These are phyloP conservation scores for Globisporangium alternatum DNA, from an alignment of 352 stramenopile species.

Conservation along the genomic window DNA sequence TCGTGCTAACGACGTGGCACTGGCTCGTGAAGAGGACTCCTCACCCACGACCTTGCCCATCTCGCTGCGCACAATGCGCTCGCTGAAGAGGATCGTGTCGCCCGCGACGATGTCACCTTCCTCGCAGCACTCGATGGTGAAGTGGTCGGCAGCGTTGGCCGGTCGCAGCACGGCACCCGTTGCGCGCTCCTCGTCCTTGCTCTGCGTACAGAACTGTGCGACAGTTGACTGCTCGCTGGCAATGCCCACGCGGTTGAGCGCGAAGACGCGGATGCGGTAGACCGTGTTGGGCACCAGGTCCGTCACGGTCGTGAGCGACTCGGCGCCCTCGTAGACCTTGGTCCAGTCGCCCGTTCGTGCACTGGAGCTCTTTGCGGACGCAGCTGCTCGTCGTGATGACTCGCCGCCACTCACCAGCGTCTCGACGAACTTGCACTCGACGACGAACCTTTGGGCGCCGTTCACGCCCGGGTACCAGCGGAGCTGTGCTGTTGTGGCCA, in stretches of 20 bases:
- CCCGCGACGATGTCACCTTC: conserved; percentile 81
- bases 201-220: conserved; percentile 77
- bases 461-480: conserved; percentile 81
- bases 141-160: conserved; percentile 53
- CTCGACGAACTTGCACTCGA: conserved; percentile 80
- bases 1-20: conserved; percentile 12
- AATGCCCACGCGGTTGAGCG: conserved; percentile 63
- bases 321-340: conserved; percentile 75
- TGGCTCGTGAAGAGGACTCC: conserved; percentile 10
- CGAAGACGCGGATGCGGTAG: conserved; percentile 84
- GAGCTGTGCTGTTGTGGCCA: conserved; percentile 49
- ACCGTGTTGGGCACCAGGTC: conserved; percentile 77
- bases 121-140: conserved; percentile 68
- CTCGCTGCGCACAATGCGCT: conserved; percentile 75
- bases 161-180: conserved; percentile 27
- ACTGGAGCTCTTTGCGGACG: background rate
- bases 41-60: conserved; percentile 32
- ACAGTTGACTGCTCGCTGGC: conserved; percentile 72
- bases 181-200: conserved; percentile 53
- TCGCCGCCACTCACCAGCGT: conserved; percentile 26
- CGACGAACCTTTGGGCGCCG: conserved; percentile 62
- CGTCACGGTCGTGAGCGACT: conserved; percentile 53
- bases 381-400: conserved; percentile 1
- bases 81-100: conserved; percentile 91
- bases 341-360: conserved; percentile 44